A percentile compares a stretch with the other conserved stretches of the same genome.
Conservation (phyloP, 139 green algal species). For the Chlorella sp. region DNA sequence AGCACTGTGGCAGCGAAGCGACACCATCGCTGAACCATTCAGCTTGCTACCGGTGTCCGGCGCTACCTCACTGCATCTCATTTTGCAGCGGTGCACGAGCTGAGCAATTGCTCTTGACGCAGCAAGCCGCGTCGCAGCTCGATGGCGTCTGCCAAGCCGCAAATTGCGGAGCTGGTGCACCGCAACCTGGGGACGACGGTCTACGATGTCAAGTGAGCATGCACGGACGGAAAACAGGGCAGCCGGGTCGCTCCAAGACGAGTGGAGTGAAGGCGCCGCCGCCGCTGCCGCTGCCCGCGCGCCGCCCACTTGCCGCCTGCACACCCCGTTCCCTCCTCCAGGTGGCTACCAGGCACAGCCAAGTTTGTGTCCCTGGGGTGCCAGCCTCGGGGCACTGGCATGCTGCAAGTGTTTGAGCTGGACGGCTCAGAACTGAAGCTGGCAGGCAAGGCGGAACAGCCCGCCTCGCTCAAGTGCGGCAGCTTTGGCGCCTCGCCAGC, state of each 20-base stretch:
- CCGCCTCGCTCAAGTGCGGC: constrained; percentile 79
- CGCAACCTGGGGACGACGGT: constrained; percentile 83
- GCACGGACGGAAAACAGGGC: not conserved
- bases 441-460: constrained; percentile 65
- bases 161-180: constrained; percentile 23
- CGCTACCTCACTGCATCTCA: too few species aligned
- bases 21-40: too few species aligned
- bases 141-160: not conserved
- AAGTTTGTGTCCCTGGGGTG: constrained; percentile 81
- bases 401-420: constrained; percentile 72
- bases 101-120: too few species aligned
- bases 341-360: constrained; percentile 87
- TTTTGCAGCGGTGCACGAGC: too few species aligned
- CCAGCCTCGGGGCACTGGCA: constrained; percentile 73
- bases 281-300: not conserved
- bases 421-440: constrained; percentile 70
- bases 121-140: too few species aligned
- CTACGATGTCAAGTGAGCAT: constrained; percentile 81
- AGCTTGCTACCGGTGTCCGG: too few species aligned
- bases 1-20: too few species aligned
- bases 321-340: constrained; percentile 34
- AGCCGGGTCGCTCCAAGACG: not conserved
- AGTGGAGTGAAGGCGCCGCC: not conserved
- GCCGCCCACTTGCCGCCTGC: not conserved
- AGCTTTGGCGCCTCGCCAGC: constrained; percentile 65